These are phyloP conservation scores for Nicotiana obtusifolia DNA, from an alignment of 257 asterid species.

Conservation along the genomic window DNA sequence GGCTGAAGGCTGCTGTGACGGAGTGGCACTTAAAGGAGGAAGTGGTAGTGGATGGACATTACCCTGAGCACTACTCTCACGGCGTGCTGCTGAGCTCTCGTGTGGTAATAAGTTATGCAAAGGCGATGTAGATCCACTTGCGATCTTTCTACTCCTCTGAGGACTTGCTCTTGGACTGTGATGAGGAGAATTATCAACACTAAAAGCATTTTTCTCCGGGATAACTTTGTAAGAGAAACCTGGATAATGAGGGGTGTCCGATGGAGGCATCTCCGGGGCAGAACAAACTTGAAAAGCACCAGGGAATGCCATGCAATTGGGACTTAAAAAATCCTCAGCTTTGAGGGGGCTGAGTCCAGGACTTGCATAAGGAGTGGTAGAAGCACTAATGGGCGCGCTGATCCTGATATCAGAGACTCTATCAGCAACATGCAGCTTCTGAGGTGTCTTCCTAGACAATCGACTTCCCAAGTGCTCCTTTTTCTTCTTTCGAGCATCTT, in stretches of 20 bases:
- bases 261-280: constrained; percentile 54
- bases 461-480: constrained; percentile 26
- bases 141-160: constrained; percentile 7
- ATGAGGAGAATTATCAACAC: constrained; percentile 51
- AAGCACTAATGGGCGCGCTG: constrained; percentile 48
- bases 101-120: constrained; percentile 12
- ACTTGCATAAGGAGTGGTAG: constrained; percentile 61
- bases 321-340: constrained; percentile 26
- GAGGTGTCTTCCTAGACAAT: constrained; percentile 27
- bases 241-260: constrained; percentile 26
- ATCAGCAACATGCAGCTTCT: constrained; percentile 19
- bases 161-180: constrained; percentile 41
- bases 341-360: constrained; percentile 39
- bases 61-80: constrained; percentile 45
- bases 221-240: constrained; percentile 27
- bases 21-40: constrained; percentile 57
- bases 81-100: constrained; percentile 20
- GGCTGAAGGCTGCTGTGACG: constrained; percentile 33
- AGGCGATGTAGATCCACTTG: constrained; percentile 37
- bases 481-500: constrained; percentile 27
- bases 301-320: constrained; percentile 36
- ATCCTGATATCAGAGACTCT: constrained; percentile 17
- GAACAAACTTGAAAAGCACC: constrained; percentile 62
- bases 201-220: constrained; percentile 25
- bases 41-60: constrained; percentile 70